These are phyloP conservation scores for Diaporthe destruens DNA, from an alignment of 2,329 filamentous ascomycete genomes.

Conservation along the genomic window DNA sequence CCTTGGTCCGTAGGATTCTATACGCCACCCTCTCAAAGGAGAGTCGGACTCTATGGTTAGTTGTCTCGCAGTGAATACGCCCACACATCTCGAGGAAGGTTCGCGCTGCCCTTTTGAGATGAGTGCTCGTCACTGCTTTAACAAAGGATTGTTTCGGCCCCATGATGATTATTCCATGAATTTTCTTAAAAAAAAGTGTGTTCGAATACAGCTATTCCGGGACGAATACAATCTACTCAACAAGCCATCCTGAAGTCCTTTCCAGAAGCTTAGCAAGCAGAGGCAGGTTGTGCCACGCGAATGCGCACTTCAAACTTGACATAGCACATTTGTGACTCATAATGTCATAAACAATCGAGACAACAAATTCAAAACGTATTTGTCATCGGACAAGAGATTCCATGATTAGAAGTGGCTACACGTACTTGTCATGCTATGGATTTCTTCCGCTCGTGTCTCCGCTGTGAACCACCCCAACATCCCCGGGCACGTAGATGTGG, in stretches of 20 bases:
- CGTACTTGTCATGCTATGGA: not conserved
- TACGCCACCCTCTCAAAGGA: not conserved
- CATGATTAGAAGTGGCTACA: not conserved
- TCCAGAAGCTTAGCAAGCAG: not conserved
- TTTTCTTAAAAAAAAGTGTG: not conserved
- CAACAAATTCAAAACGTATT: not conserved
- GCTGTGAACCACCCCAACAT: not conserved
- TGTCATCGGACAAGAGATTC: not conserved
- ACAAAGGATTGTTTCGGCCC: not conserved
- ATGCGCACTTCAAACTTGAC: not conserved
- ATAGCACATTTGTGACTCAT: not conserved
- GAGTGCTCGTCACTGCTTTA: not conserved
- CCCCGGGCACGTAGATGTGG: not conserved
- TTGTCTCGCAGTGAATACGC: not conserved
- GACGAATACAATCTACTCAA: not conserved
- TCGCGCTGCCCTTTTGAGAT: not conserved
- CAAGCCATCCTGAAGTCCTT: too few species aligned
- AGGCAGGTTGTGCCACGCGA: not conserved
- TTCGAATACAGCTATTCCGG: not conserved
- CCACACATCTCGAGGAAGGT: not conserved
- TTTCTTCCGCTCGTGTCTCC: not conserved
- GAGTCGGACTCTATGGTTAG: not conserved
- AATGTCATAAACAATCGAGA: not conserved
- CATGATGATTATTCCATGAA: not conserved
- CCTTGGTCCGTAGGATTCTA: too few species aligned